A percentile compares a stretch with the other conserved stretches of the same genome.
Conservation (phyloP, 2,329 filamentous ascomycete species). For the Calonectria henricotiae region DNA sequence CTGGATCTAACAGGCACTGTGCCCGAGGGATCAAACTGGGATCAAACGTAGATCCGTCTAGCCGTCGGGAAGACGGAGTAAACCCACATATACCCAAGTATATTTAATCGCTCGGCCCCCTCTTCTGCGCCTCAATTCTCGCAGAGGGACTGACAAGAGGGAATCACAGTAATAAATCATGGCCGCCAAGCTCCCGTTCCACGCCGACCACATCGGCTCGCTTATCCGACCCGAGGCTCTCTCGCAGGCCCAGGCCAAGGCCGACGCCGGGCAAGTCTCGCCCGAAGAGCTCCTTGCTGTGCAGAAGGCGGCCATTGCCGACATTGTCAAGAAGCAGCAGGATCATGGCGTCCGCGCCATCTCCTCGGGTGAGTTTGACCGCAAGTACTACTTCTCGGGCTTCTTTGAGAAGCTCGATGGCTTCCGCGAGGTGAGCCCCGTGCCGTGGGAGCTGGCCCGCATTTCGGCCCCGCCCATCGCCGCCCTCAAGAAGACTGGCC, state of each 20-base stretch:
- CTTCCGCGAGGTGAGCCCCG: constrained; percentile 59
- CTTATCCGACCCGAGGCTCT: constrained; percentile 77
- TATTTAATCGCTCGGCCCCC: constrained; percentile 32
- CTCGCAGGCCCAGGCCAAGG: constrained; percentile 66
- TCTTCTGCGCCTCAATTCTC: background rate
- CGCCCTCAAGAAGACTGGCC: constrained; percentile 59
- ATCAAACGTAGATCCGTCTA: constrained; percentile 27
- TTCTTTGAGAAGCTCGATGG: constrained; percentile 66
- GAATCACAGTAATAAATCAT: constrained; percentile 40
- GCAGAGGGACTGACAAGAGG: background rate
- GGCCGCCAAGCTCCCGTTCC: constrained; percentile 69
- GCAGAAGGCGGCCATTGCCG: constrained; percentile 76
- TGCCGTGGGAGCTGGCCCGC: constrained; percentile 59
- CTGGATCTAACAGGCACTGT: constrained; percentile 31
- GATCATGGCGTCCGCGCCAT: constrained; percentile 75
- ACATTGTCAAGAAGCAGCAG: constrained; percentile 77
- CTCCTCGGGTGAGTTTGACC: constrained; percentile 79
- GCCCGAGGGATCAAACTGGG: constrained; percentile 40
- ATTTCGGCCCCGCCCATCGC: constrained; percentile 60
- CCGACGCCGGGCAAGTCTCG: constrained; percentile 66
- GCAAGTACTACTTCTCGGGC: constrained; percentile 67
- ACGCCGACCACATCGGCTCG: constrained; percentile 82
- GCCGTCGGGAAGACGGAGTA: constrained; percentile 23
- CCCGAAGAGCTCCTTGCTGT: constrained; percentile 66
- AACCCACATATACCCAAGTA: background rate